Conservation (phyloP, 1,284 basidiomycete species). For the Erythrobasidium hasegawianum region DNA sequence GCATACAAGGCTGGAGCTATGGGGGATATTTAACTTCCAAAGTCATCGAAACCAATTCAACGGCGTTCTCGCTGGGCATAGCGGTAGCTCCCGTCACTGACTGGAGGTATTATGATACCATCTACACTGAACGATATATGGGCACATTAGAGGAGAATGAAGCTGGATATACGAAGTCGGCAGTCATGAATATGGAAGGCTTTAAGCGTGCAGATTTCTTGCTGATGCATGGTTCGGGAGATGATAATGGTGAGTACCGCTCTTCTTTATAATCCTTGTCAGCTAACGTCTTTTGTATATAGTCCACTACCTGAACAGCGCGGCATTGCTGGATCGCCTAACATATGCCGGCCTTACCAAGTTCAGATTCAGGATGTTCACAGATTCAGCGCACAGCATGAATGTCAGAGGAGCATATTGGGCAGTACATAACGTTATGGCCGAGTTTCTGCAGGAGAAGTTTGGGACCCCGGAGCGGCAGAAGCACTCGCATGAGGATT, state of each 20-base stretch:
- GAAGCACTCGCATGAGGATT: conserved; percentile 1
- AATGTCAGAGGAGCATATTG: conserved; percentile 66
- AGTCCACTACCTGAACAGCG: conserved; percentile 86
- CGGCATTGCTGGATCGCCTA: conserved; percentile 85
- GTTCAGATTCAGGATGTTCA: conserved; percentile 92
- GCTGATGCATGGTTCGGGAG: conserved; percentile 85
- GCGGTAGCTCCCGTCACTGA: conserved; percentile 63
- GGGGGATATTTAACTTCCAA: conserved; percentile 91
- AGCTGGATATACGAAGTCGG: conserved; percentile 75
- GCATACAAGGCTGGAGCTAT: conserved; percentile 94
- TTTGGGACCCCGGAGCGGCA: conserved; percentile 61
- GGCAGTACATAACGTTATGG: conserved; percentile 84
- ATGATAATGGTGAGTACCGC: conserved; percentile 64
- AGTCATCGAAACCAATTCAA: conserved; percentile 61
- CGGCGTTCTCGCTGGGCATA: conserved; percentile 73
- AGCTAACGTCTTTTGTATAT: conserved; percentile 12
- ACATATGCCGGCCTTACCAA: conserved; percentile 69
- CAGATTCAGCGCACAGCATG: conserved; percentile 61
- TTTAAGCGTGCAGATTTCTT: conserved; percentile 75
- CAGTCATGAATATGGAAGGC: conserved; percentile 76
- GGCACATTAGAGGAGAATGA: conserved; percentile 70
- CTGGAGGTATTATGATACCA: conserved; percentile 63
- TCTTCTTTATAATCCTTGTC: not conserved
- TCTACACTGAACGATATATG: conserved; percentile 88
- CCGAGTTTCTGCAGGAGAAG: conserved; percentile 73